Conservation (phyloP, 1,284 basidiomycete genomes). For the Fomitopsis palustris region DNA sequence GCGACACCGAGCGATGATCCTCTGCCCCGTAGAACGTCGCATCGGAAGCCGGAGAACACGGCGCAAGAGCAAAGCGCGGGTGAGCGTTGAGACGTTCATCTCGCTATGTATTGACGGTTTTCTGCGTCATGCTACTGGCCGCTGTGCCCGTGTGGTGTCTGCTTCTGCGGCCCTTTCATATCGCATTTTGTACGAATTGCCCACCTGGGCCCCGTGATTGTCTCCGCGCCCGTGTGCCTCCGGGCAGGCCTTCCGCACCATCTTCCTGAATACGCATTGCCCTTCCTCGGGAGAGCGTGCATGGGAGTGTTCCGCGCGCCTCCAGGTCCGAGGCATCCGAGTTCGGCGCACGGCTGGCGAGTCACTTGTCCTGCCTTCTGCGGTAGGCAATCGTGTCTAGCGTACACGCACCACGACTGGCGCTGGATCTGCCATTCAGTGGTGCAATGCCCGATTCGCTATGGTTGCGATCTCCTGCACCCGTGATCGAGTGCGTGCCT, state of each 20-base stretch:
- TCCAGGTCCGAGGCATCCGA: not conserved
- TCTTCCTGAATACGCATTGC: not conserved
- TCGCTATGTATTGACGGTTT: not conserved
- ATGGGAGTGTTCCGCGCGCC: not conserved
- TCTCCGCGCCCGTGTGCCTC: not conserved
- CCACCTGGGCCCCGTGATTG: not conserved
- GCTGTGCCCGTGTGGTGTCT: not conserved
- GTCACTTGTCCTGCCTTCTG: not conserved
- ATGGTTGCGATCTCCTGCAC: not conserved
- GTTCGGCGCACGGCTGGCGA: not conserved
- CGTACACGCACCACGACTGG: not conserved
- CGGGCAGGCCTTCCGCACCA: not conserved
- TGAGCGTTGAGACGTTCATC: not conserved
- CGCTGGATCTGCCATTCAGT: slow-evolving; percentile 1
- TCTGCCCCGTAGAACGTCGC: not conserved
- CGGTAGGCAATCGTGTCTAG: not conserved
- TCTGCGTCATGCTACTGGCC: slow-evolving; percentile 1
- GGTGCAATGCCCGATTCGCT: not conserved
- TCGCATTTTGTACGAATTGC: not conserved
- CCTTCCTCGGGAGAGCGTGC: not conserved
- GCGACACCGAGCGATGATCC: not conserved
- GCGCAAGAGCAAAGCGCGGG: not conserved
- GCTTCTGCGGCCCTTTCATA: not conserved
- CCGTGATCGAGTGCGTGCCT: not conserved
- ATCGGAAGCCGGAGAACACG: not conserved